Evolutionary conservation across 2,329 filamentous ascomycete species (phyloP).

Genomic region (Cladophialophora bantiana): DNA sequence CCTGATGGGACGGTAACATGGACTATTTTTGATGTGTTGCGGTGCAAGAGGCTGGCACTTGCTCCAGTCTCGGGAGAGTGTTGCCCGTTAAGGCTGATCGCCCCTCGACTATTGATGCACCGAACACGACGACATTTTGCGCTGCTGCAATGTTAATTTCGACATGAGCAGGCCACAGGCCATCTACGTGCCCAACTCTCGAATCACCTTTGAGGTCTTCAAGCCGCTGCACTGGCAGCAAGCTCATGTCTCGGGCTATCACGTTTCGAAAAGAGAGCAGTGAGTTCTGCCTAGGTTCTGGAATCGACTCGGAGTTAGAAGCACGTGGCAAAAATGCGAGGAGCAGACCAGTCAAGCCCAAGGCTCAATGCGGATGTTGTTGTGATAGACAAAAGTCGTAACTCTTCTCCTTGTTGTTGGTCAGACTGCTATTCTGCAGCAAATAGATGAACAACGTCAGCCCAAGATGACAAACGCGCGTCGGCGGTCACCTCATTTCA

Average conservation of each 20-base stretch:
- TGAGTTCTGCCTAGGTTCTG: background rate
- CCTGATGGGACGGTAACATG: background rate
- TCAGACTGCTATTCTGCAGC: background rate
- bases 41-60: background rate
- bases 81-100: background rate
- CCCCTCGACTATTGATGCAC: constrained; percentile 5
- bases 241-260: background rate
- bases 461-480: background rate
- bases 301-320: background rate
- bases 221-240: background rate
- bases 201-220: background rate
- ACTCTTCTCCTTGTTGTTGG: background rate
- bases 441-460: background rate
- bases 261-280: background rate
- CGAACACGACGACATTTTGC: background rate
- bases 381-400: background rate
- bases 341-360: background rate
- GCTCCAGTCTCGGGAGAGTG: background rate
- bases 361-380: background rate
- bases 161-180: background rate
- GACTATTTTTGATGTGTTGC: background rate
- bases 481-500: background rate
- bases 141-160: background rate
- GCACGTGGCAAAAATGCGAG: background rate
- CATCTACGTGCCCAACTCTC: background rate